Percentiles rank a stretch among this genome's conserved stretches.
Conservation (phyloP, 1,139 yeast species). For the Tardiomyces blankii region DNA sequence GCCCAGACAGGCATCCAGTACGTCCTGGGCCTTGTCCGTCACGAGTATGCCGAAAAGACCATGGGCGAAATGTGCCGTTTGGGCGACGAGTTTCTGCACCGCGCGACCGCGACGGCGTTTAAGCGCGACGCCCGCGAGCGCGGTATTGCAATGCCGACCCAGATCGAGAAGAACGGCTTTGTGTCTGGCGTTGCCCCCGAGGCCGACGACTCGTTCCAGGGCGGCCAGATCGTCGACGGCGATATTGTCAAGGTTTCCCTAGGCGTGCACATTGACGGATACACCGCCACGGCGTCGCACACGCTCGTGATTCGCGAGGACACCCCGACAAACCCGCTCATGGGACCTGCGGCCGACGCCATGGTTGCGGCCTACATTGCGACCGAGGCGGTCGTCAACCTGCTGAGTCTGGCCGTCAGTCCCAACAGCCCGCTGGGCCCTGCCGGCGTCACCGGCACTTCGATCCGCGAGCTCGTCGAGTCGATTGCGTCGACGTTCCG, state of each 20-base stretch:
- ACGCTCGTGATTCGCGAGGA: slow-evolving; percentile 61
- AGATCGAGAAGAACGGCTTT: slow-evolving; percentile 74
- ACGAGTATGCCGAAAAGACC: slow-evolving; percentile 30
- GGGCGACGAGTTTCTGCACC: slow-evolving; percentile 59
- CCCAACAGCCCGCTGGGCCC: slow-evolving; percentile 45
- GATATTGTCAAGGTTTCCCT: slow-evolving; percentile 75
- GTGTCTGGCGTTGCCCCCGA: slow-evolving; percentile 81
- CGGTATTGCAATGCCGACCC: slow-evolving; percentile 88
- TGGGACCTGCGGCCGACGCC: slow-evolving; percentile 84
- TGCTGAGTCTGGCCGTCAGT: slow-evolving; percentile 60
- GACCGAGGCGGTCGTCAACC: slow-evolving; percentile 64
- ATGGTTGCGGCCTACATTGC: slow-evolving; percentile 84
- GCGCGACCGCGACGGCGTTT: slow-evolving; percentile 17
- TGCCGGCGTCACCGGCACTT: slow-evolving; percentile 46
- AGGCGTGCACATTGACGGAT: slow-evolving; percentile 93
- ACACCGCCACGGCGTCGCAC: slow-evolving; percentile 78
- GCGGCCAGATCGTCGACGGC: slow-evolving; percentile 46
- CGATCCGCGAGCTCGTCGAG: slow-evolving; percentile 68
- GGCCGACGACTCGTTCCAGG: slow-evolving; percentile 46
- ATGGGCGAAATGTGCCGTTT: slow-evolving; percentile 72
- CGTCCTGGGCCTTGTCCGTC: slow-evolving; percentile 53
- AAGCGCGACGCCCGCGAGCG: slow-evolving; percentile 32
- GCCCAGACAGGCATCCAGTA: slow-evolving; percentile 77
- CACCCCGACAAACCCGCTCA: slow-evolving; percentile 60
- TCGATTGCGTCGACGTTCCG: slow-evolving; percentile 68